Evolutionary conservation across 208 protist species (phyloP).

Genomic region (Acanthamoeba sp.): DNA sequence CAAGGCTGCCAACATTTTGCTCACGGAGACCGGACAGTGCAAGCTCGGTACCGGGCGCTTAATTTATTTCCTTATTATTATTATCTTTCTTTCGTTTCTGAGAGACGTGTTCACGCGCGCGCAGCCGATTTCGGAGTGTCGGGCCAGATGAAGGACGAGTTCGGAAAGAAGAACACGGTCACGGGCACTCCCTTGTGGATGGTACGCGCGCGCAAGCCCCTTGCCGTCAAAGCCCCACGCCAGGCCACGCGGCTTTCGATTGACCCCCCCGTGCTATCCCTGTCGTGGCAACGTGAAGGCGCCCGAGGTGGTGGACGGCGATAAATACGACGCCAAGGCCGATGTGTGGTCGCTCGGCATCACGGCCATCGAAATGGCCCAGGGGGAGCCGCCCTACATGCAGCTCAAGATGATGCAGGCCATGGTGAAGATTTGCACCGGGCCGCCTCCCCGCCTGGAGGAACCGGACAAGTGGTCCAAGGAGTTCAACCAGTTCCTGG

Average conservation of each 20-base stretch:
- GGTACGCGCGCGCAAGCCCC: conserved; percentile 49
- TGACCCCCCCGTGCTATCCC: too few species aligned
- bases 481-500: conserved; percentile 83
- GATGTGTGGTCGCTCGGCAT: conserved; percentile 86
- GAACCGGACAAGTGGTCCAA: conserved; percentile 82
- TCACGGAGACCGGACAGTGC: conserved; percentile 59
- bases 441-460: conserved; percentile 78
- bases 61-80: too few species aligned
- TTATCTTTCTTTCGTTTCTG: too few species aligned
- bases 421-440: conserved; percentile 75
- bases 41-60: conserved; percentile 36
- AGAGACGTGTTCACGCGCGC: too few species aligned
- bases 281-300: conserved; percentile 33
- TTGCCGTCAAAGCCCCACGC: too few species aligned
- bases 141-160: conserved; percentile 65
- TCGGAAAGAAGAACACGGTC: conserved; percentile 29
- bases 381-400: conserved; percentile 76
- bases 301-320: conserved; percentile 23
- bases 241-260: too few species aligned
- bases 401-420: conserved; percentile 78
- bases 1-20: conserved; percentile 79
- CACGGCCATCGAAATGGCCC: conserved; percentile 75
- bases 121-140: conserved; percentile 82
- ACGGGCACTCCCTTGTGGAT: conserved; percentile 81
- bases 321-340: conserved; percentile 48